Evolutionary conservation across 2,329 filamentous ascomycete species (phyloP).

Genomic region (Aphanocladium album): DNA sequence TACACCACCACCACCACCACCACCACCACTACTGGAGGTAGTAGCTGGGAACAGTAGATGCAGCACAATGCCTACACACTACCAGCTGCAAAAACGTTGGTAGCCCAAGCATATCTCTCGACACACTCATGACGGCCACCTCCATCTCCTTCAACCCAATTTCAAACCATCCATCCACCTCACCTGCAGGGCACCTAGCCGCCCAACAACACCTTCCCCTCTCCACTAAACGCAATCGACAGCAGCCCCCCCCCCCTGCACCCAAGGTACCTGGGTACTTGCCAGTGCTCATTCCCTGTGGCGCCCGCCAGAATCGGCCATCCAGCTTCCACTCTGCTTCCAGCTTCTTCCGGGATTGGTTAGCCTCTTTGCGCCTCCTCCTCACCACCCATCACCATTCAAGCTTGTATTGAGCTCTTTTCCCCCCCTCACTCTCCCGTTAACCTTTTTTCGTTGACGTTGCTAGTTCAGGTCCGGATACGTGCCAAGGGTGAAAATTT

Average conservation of each 20-base stretch:
- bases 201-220: too few species aligned
- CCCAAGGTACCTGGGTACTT: not conserved
- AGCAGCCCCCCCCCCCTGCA: not conserved
- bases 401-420: too few species aligned
- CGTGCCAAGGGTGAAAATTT: not conserved
- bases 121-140: too few species aligned
- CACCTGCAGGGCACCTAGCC: too few species aligned
- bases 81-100: too few species aligned
- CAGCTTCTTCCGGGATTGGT: constrained; percentile 5
- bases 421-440: not conserved
- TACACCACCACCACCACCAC: too few species aligned
- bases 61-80: too few species aligned
- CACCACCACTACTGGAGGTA: too few species aligned
- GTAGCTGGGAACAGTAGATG: too few species aligned
- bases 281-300: not conserved
- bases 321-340: not conserved
- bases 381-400: not conserved
- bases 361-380: not conserved
- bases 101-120: too few species aligned
- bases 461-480: not conserved
- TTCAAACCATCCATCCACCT: too few species aligned
- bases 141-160: too few species aligned
- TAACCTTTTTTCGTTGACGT: not conserved
- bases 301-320: constrained; percentile 2
- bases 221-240: not conserved